A percentile compares a stretch with the other conserved stretches of the same genome.
These are phyloP conservation scores for Dorcoceras hygrometricum DNA, from an alignment of 257 asterid species.

Conservation along the genomic window DNA sequence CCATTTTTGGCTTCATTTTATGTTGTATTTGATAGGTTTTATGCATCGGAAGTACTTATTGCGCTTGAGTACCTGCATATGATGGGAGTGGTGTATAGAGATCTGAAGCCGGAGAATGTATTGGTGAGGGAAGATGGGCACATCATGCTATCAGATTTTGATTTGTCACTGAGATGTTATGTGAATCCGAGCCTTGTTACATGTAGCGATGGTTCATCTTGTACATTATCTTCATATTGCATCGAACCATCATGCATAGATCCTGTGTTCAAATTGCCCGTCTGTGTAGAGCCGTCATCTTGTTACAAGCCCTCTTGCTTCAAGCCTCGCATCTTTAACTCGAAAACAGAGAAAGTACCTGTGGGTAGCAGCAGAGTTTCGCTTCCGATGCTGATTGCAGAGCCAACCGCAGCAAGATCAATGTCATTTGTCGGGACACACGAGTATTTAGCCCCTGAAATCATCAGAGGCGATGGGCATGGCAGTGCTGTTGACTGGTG, in stretches of 20 bases:
- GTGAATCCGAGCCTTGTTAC: conserved; percentile 75
- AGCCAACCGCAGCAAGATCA: conserved; percentile 60
- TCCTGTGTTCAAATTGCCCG: conserved; percentile 67
- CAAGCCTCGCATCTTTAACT: conserved; percentile 65
- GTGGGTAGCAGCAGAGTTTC: conserved; percentile 37
- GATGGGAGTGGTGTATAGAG: conserved; percentile 96
- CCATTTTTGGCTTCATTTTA: neutral
- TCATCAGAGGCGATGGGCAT: conserved; percentile 93
- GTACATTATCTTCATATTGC: conserved; percentile 68
- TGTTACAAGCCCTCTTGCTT: conserved; percentile 89
- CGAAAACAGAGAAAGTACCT: conserved; percentile 40
- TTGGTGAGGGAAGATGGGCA: conserved; percentile 93
- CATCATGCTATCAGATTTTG: conserved; percentile 91
- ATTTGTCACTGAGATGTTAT: conserved; percentile 71
- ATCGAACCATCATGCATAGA: conserved; percentile 75
- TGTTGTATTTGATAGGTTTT: conserved; percentile 51
- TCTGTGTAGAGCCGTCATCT: conserved; percentile 62
- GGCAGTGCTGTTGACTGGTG: conserved; percentile 99
- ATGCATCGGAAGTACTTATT: conserved; percentile 83
- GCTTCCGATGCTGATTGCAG: conserved; percentile 51
- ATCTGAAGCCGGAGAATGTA: conserved; percentile 90
- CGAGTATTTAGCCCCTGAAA: conserved; percentile 89
- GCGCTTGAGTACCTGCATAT: conserved; percentile 88
- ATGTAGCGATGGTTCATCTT: conserved; percentile 40
- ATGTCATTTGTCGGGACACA: conserved; percentile 89